These are phyloP conservation scores for Boeremia exigua DNA, from an alignment of 2,329 filamentous ascomycete species.

Conservation along the genomic window DNA sequence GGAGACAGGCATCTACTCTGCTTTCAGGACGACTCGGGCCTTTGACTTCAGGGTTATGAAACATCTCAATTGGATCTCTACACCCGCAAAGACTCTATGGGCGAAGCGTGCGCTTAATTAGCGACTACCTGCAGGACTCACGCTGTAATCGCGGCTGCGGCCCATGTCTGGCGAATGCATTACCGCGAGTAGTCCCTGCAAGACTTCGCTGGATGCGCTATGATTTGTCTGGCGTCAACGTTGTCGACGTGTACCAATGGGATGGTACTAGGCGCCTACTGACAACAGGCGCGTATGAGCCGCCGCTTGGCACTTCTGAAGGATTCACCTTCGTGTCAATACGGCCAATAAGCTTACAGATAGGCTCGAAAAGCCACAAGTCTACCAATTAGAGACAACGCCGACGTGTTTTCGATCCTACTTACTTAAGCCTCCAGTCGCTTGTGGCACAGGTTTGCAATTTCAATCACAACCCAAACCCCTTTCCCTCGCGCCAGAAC, in stretches of 20 bases:
- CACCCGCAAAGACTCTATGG: no score
- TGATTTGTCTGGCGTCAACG: background rate
- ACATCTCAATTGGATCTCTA: no score
- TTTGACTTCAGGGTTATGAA: no score
- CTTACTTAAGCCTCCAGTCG: background rate
- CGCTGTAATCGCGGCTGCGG: background rate
- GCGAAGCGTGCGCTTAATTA: background rate
- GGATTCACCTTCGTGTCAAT: no score
- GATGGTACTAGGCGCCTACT: background rate
- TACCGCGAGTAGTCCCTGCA: background rate
- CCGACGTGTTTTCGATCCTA: no score
- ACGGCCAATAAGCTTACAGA: no score
- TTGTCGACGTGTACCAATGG: background rate
- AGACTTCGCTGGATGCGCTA: background rate
- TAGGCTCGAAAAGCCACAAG: no score
- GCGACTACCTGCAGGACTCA: background rate
- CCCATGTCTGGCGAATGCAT: background rate
- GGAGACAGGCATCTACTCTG: background rate
- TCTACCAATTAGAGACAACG: no score
- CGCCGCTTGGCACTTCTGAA: no score
- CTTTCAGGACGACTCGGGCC: no score
- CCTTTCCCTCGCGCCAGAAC: background rate
- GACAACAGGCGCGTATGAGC: no score
- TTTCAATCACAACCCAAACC: background rate
- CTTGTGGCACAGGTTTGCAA: background rate